phyloP scores from a whole-genome alignment of 495 filamentous ascomycete species.

The Aspergillus bridgeri region DNA sequence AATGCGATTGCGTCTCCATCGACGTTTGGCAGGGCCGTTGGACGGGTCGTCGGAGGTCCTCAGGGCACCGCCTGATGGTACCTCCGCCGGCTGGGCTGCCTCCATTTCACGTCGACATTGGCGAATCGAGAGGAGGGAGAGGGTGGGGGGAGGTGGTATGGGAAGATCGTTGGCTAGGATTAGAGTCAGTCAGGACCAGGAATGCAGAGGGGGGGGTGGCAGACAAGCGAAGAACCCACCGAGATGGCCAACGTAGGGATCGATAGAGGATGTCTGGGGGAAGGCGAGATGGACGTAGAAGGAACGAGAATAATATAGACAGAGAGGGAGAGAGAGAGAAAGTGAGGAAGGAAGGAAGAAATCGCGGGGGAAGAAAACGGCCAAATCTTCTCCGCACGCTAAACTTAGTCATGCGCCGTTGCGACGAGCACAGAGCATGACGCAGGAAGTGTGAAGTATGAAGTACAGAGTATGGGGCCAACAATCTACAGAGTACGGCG shows the following conservation, averaged over 20 bases:
- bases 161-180: neutral
- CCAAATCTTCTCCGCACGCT: neutral
- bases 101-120: constrained; percentile 38
- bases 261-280: neutral
- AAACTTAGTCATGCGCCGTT: neutral
- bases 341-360: neutral
- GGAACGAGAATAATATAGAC: neutral
- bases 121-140: constrained; percentile 3
- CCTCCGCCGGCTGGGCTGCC: constrained; percentile 31
- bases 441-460: too few species aligned
- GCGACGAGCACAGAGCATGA: too few species aligned
- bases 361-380: neutral
- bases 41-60: constrained; percentile 27
- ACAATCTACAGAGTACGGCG: too few species aligned
- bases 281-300: neutral
- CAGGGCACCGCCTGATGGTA: constrained; percentile 16
- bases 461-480: too few species aligned
- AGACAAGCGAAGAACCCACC: neutral
- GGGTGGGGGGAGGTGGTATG: neutral
- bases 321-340: neutral
- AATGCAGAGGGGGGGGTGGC: neutral
- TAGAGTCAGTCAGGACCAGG: neutral
- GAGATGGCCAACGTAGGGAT: neutral
- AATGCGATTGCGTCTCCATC: constrained; percentile 46
- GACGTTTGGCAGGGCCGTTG: constrained; percentile 33